A percentile compares a stretch with the other conserved stretches of the same genome.
Conservation (phyloP, 257 asterid genomes). For the Lavandula angustifolia region DNA sequence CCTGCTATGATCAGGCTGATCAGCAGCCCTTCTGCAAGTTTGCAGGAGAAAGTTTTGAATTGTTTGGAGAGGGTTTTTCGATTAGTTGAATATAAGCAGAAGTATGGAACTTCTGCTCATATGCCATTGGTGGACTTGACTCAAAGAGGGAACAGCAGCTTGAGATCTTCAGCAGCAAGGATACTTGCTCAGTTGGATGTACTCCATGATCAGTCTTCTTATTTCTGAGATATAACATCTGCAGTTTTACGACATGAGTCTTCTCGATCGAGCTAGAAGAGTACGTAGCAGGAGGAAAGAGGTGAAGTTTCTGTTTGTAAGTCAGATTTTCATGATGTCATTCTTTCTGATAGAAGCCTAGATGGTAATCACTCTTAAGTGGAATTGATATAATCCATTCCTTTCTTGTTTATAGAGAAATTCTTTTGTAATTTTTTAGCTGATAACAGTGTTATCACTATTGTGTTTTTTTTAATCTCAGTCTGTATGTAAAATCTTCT, state of each 20-base stretch:
- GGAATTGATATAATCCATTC: conserved; percentile 19
- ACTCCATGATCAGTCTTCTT: conserved; percentile 57
- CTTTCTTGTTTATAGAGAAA: not conserved
- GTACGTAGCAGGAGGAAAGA: not conserved
- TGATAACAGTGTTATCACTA: not conserved
- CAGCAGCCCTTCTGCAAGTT: conserved; percentile 40
- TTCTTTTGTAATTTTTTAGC: conserved; percentile 28
- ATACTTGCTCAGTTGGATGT: conserved; percentile 60
- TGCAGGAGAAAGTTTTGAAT: conserved; percentile 59
- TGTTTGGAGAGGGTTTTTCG: conserved; percentile 60
- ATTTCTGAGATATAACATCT: conserved; percentile 28
- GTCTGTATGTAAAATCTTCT: conserved; percentile 6
- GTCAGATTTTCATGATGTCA: not conserved
- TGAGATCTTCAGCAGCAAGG: conserved; percentile 59
- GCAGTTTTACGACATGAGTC: too few relatives aligned
- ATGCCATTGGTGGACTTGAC: conserved; percentile 62
- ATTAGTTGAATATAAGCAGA: conserved; percentile 46
- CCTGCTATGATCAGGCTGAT: conserved; percentile 49
- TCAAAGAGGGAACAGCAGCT: conserved; percentile 46
- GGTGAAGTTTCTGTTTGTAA: not conserved
- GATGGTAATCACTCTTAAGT: conserved; percentile 23
- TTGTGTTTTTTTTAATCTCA: too few relatives aligned
- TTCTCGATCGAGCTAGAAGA: not conserved
- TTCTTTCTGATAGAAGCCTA: conserved; percentile 18
- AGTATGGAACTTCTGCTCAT: conserved; percentile 48